Base-by-base conservation (phyloP, 768 basidiomycete species). In the button mushroom (Agaricus bisporus) region DNA sequence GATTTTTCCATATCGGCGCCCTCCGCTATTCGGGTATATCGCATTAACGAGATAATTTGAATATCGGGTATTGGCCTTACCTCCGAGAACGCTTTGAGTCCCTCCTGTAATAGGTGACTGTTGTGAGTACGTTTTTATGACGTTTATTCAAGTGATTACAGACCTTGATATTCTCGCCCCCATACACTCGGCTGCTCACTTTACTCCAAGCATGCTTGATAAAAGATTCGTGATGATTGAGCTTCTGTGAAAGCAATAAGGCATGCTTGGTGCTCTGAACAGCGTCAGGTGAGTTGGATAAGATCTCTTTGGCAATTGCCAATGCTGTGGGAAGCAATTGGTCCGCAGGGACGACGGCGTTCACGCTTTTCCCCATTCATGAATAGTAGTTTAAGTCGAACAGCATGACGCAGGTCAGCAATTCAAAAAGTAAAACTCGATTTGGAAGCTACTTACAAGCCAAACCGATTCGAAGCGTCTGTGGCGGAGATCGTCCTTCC, bases 201-300 rank as follows among this genome's bases (percentile, higher is more conserved):
- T 65, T 61, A 17, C 78, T 76, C 60, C 71, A 65, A 7, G 72
- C 62, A 49, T 82, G 81, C 0, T 68, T 68, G 7, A 68, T 43
- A 3, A 83, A 73, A 0, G 79, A 73, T 12, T 81, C 75, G 20
- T 81, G 75, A 41, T 81, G 67, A 38, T 75, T 74, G n/a, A 74
- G 72, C 39, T 73, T 69, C 56, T 83, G 77, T 1, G 78, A 70
- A 2, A 86, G 65, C 14, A 87, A 49, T 8, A 94, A 69, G 1
- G 77, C 86, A n/a, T 75, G 71, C 64, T 92, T 94, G 2, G 88
- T 86, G 43, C 79, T 75, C 59, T 87, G 85, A 1, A 92, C 83
- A 0, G 90, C 75, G 64, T 92, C 91, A 0, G 91, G 91, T 1
- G 88, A 90, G 60, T 87, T 88, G 20, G 63, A 61, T 14, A 68